Evolutionary conservation across 2,329 filamentous ascomycete genomes (phyloP).

Genomic region (Xylariaceae sp.): DNA sequence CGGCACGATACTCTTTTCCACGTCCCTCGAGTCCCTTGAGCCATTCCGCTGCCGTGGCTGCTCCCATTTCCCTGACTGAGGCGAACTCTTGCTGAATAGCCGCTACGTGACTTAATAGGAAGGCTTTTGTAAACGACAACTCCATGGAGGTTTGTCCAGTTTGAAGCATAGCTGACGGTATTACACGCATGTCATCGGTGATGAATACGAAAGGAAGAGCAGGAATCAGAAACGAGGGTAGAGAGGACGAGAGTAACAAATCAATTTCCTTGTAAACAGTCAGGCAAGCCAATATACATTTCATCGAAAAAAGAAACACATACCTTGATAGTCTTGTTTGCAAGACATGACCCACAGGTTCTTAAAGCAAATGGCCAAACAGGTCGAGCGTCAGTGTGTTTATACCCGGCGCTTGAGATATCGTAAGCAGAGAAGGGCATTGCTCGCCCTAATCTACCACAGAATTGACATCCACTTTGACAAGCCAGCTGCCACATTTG

Average conservation of each 20-base stretch:
- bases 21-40: conserved; percentile 73
- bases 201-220: conserved; percentile 75
- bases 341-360: conserved; percentile 71
- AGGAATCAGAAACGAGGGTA: conserved; percentile 66
- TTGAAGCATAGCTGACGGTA: conserved; percentile 63
- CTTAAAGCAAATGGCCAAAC: conserved; percentile 76
- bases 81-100: conserved; percentile 68
- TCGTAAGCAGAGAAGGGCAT: conserved; percentile 41
- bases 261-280: conserved; percentile 68
- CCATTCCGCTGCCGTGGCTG: conserved; percentile 77
- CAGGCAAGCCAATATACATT: conserved; percentile 24
- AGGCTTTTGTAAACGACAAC: conserved; percentile 68
- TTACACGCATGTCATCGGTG: conserved; percentile 65
- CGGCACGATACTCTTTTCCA: conserved; percentile 65
- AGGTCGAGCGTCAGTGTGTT: conserved; percentile 63
- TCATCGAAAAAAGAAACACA: conserved; percentile 35
- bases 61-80: conserved; percentile 69
- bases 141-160: conserved; percentile 53
- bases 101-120: conserved; percentile 67
- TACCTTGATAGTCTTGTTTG: conserved; percentile 70
- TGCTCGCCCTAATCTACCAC: conserved; percentile 52
- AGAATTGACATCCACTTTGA: conserved; percentile 71
- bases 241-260: conserved; percentile 66
- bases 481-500: conserved; percentile 78
- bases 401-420: conserved; percentile 67